These are phyloP conservation scores for Ustulina deusta DNA, from an alignment of 2,329 filamentous ascomycete species.

Conservation along the genomic window DNA sequence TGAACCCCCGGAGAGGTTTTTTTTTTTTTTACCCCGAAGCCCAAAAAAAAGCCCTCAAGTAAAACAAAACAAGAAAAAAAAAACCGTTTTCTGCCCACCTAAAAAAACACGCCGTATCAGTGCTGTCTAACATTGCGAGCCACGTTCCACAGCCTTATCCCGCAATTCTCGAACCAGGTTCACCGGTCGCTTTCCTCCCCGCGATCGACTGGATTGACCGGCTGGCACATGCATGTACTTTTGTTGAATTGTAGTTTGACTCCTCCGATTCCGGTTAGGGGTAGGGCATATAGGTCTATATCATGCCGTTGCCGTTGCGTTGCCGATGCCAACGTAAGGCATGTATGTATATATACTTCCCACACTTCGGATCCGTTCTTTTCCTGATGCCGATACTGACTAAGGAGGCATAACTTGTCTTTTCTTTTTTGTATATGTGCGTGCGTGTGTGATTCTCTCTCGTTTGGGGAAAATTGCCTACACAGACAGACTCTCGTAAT, in stretches of 20 bases:
- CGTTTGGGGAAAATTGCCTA: not conserved
- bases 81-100: not conserved
- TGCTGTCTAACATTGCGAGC: not conserved
- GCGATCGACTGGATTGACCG: not conserved
- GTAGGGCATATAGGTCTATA: not conserved
- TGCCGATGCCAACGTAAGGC: not conserved
- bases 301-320: too few species aligned
- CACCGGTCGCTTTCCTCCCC: not conserved
- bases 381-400: not conserved
- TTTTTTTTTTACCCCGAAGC: too few species aligned
- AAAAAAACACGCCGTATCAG: not conserved
- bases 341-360: not conserved
- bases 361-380: not conserved
- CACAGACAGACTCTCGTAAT: not conserved
- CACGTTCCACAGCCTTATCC: constrained; percentile 12
- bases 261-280: not conserved
- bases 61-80: not conserved
- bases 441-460: not conserved
- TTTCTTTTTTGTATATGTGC: not conserved
- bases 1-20: not conserved
- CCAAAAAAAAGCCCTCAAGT: too few species aligned
- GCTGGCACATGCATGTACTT: constrained; percentile 21
- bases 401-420: too few species aligned
- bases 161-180: not conserved
- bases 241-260: constrained; percentile 2